These are phyloP conservation scores for Leishmania amazonensis DNA, from an alignment of 208 protist species.

Conservation along the genomic window DNA sequence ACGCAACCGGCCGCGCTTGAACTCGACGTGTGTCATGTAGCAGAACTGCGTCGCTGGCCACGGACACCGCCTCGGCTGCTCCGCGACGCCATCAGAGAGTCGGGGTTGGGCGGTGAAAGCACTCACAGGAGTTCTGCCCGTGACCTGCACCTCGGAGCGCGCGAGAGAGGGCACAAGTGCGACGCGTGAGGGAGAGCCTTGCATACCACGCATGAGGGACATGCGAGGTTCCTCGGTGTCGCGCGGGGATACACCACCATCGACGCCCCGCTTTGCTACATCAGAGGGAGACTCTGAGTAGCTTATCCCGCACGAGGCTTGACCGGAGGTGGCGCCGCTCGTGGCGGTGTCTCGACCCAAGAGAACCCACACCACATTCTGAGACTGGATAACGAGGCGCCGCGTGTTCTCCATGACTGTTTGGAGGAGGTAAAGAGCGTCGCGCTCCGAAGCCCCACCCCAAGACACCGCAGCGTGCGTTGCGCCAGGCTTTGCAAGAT, in stretches of 20 bases:
- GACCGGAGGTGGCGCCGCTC: not conserved
- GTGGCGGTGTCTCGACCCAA: not conserved
- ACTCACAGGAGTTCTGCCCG: not conserved
- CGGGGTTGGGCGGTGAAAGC: too few relatives aligned
- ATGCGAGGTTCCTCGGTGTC: not conserved
- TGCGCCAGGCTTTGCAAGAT: not conserved
- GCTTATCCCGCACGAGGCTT: conserved; percentile 16
- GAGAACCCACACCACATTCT: conserved; percentile 1
- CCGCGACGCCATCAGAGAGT: not conserved
- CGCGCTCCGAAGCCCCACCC: not conserved
- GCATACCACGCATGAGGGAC: not conserved
- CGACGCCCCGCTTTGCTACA: not conserved
- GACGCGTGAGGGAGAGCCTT: not conserved
- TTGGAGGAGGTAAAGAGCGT: conserved; percentile 7
- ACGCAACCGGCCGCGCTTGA: conserved; percentile 76
- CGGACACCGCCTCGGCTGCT: conserved; percentile 1
- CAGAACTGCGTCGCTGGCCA: conserved; percentile 45
- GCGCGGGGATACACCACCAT: not conserved
- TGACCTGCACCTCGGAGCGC: not conserved
- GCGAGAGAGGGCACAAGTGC: not conserved
- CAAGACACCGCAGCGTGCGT: not conserved
- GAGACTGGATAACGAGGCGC: not conserved
- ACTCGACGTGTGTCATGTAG: conserved; percentile 74
- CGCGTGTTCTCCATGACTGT: conserved; percentile 17
- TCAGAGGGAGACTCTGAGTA: conserved; percentile 12